Conservation (phyloP, 305 asterid genomes). For the Solanum hybrid region DNA sequence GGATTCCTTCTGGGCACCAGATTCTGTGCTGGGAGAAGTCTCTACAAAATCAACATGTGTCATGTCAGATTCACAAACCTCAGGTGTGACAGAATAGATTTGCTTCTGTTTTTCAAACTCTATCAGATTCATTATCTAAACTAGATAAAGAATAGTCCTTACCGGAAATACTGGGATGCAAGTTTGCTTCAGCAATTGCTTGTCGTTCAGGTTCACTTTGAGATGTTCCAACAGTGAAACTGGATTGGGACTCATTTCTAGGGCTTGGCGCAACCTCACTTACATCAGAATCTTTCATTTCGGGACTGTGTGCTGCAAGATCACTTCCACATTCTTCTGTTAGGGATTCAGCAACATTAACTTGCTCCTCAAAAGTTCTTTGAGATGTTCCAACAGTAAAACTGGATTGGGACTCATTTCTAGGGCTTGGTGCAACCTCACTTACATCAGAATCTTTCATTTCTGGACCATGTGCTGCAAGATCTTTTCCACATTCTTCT, state of each 20-base stretch:
- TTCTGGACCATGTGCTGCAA: background rate
- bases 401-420: background rate
- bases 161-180: background rate
- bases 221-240: constrained; percentile 1
- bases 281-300: background rate
- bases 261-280: background rate
- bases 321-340: background rate
- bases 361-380: constrained; percentile 2
- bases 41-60: background rate
- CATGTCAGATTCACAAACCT: constrained; percentile 4
- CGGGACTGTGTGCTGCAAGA: background rate
- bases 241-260: background rate
- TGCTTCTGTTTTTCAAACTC: background rate
- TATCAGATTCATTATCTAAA: background rate
- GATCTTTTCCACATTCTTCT: background rate
- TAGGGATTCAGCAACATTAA: background rate
- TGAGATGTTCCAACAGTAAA: background rate
- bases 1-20: constrained; percentile 1
- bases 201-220: background rate
- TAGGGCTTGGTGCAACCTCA: background rate
- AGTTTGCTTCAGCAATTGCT: constrained; percentile 7
- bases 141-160: background rate
- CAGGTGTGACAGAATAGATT: background rate
- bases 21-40: background rate
- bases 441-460: background rate